Evolutionary conservation across 441 rosid species (phyloP), one percentile per base, ranked within the genome.

Genomic region (Adansonia grandidieri): DNA sequence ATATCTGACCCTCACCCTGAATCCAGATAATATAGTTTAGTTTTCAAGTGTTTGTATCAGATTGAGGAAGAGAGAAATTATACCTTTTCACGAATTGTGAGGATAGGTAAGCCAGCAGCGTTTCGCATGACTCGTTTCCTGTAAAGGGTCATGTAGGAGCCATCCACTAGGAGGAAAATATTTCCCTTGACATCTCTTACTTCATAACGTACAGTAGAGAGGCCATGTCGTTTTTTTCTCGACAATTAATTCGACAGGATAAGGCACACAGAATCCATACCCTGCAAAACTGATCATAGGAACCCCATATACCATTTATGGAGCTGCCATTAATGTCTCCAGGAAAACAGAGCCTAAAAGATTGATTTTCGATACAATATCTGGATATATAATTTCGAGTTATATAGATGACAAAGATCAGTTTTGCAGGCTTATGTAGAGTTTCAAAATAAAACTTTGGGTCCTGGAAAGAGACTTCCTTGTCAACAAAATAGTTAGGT

Each of bases 21-120:
- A 5, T 56, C 10, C 10, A 9, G 62, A 19, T 57, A 40, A 40
- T 5, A 40, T 28, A 28, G 32, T 28, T 28, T 40, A 40, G 44
- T 40, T 40, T 40, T 40, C 44, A 40, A 40, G 6, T 40, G 44
- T 40, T 40, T 32, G 10, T 32, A 65, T 65, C 48, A 40, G 70
- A 47, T 48, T 20, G 56, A 13, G 42, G 73, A 69, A 68, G 73
- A 19, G 17, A 68, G 73, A 20, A 47, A 22, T 24, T 11, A 20
- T 73, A 91, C 97, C 94, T 89, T 91, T 74, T 83, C 88, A 2
- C 88, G 84, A 86, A 92, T 54, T 7, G 93, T 86, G 54, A 90
- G 88, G 81, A 90, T 76, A 13, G 90, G 88, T 71, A 91, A 89
- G 24, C 96, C 94, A 3, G 91, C 84, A 7, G 96, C 89, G 79